Conservation (phyloP, 805 yeast species). For the Suhomyces prunicola region DNA sequence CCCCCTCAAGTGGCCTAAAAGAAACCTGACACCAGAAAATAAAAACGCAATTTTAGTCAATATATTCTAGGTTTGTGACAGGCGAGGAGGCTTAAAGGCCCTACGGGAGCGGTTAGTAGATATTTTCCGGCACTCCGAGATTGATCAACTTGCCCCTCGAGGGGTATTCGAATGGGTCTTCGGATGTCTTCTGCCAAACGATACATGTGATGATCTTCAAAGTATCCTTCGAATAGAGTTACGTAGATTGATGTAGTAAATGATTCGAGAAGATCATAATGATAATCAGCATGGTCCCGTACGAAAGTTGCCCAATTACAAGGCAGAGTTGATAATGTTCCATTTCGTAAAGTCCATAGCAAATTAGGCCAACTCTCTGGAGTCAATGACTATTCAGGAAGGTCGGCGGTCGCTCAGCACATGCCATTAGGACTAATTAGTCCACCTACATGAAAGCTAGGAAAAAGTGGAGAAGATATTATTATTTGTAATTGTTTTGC, state of each 20-base stretch:
- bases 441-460: neutral
- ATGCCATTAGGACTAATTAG: slow-evolving; percentile 5
- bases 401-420: slow-evolving; percentile 2
- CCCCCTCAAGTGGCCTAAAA: neutral
- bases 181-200: neutral
- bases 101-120: neutral
- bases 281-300: neutral
- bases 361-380: neutral
- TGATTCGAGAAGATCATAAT: neutral
- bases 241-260: neutral
- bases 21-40: neutral
- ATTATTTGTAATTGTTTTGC: neutral
- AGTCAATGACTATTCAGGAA: slow-evolving; percentile 4
- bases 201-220: neutral
- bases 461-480: slow-evolving; percentile 2
- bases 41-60: neutral
- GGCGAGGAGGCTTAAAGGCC: neutral
- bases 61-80: neutral
- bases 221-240: neutral
- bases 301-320: neutral
- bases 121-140: neutral
- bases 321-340: neutral
- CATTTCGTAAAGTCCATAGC: neutral
- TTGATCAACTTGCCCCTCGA: neutral
- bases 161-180: neutral